These are phyloP conservation scores for Pythium phragmiticola DNA, from an alignment of 352 stramenopile species.

Conservation along the genomic window DNA sequence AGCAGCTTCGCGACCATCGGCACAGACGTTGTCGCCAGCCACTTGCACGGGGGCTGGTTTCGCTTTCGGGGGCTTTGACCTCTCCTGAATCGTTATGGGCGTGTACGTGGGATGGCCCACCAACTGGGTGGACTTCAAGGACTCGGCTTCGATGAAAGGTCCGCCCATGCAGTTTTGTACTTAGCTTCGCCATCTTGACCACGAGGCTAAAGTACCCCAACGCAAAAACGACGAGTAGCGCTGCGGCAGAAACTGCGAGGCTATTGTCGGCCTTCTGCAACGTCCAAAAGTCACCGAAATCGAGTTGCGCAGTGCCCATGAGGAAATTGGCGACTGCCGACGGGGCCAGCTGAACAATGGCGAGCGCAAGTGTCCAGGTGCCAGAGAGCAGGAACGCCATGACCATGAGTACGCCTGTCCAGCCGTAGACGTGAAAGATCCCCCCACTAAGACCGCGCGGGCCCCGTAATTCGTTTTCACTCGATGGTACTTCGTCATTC, in stretches of 20 bases:
- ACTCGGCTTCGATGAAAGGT: too few relatives aligned
- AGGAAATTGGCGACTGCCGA: slow-evolving; percentile 38
- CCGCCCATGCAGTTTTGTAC: not conserved
- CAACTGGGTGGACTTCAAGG: not conserved
- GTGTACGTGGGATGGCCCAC: not conserved
- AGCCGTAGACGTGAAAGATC: slow-evolving; percentile 29
- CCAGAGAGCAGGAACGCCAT: slow-evolving; percentile 37
- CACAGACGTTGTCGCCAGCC: too few relatives aligned
- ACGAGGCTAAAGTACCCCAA: slow-evolving; percentile 36
- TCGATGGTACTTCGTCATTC: too few relatives aligned
- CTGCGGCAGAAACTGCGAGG: slow-evolving; percentile 25
- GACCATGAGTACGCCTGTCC: slow-evolving; percentile 41
- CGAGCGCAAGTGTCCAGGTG: slow-evolving; percentile 34
- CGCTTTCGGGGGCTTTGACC: too few relatives aligned
- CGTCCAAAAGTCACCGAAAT: slow-evolving; percentile 52
- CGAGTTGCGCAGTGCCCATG: slow-evolving; percentile 40
- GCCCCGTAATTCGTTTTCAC: too few relatives aligned
- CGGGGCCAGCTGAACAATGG: slow-evolving; percentile 39
- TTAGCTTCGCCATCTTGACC: slow-evolving; percentile 29
- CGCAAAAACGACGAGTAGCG: slow-evolving; percentile 34
- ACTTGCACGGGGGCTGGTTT: too few relatives aligned
- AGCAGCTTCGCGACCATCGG: too few relatives aligned
- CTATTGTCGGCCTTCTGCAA: slow-evolving; percentile 26
- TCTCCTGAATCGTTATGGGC: too few relatives aligned
- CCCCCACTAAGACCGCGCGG: not conserved